Base-by-base conservation (phyloP, 257 asterid genomes). In the Solanum gracilifrons region DNA sequence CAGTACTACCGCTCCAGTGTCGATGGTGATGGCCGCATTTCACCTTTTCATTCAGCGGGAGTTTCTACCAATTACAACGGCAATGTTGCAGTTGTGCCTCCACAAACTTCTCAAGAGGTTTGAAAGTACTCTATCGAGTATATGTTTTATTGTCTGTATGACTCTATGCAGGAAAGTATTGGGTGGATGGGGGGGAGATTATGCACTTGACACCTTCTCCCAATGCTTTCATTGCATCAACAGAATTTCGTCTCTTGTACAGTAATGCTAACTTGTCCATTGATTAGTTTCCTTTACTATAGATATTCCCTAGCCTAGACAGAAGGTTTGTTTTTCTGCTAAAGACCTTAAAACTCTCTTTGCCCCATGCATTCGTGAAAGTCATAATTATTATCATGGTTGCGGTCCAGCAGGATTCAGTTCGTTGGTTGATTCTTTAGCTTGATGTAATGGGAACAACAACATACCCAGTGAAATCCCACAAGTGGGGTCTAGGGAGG, bases 71-170 rank as follows among this genome's bases (percentile, higher is more conserved):
- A 95, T 91, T 91, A 89, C 87, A 92, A 87, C n/a, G 97, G 97
- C 85, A 92, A 91, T 92, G 92, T 91, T 64, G 87, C 93, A 23
- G 64, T 94, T 89, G 90, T 93, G 88, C 89, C 98, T 89, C 90
- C 95, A 66, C 98, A 93, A 90, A 87, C 95, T 87, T 90, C 95
- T 43, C 99, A 93, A 92, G 99, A 96, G 98, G 99, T 96, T 84
- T 91, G 93, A 46, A 72, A 35, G 82, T 90, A 94, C 95, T 92
- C 91, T 87, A 43, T 82, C 31, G 25, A 32, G 85, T 31, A 31
- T 51, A 31, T 82, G 46, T 82, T 82, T 41, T 48, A 29, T 80
- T 48, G 11, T 80, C 51, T 80, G 66, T 29, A 46, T 16, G 55
- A 80, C 68, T 80, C 85, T 82, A 46, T 80, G 41, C 98, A 93